Evolutionary conservation across 1,284 basidiomycete species (phyloP), one percentile per base, ranked within the genome.

Genomic region (Moesziomyces parantarcticus): DNA sequence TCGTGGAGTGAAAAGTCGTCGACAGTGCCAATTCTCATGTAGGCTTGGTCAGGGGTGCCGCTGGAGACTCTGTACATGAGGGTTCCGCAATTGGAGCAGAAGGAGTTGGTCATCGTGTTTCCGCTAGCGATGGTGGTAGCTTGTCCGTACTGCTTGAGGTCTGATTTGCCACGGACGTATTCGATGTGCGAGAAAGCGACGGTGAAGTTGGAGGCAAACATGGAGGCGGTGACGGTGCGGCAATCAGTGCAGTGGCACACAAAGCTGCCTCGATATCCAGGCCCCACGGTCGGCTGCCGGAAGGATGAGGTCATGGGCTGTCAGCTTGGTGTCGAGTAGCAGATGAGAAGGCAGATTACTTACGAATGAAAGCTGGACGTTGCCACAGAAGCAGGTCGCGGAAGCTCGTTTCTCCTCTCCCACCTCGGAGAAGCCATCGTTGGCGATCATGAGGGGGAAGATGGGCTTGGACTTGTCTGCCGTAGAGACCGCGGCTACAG

Each of bases 181-280:
- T 68, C 53, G 21, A 83, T 65, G 61, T 81, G 68, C 7, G 52
- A 26, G 49, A 79, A 55, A 18, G 54, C 62, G 44, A 82, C 73
- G 46, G 73, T 81, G 50, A 85, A 79, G 69, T 84, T 84, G 50
- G 81, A 76, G 1, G 82, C 80, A 63, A 84, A 83, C 77, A 83
- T 83, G 5, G 82, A 81, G 16, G 83, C 79, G 5, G 83, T 77
- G 43, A 84, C 59, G 50, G 84, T 85, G 21, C 80, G 79, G 51
- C 84, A 84, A 56, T 85, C 84, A 47, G 69, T 52, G 63, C 84
- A 85, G 57, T 84, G 58, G 60, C 84, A 85, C 3, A 84, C 42
- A 60, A 84, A 84, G 3, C 75, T 70, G 25, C 67, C 62, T 34
- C 71, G 59, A 8, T 81, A 69, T 2, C 84, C 83, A 16, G 83